These are phyloP conservation scores for Gigaspora rosea DNA, from an alignment of 192 early-diverging fungal genomes.

Conservation along the genomic window DNA sequence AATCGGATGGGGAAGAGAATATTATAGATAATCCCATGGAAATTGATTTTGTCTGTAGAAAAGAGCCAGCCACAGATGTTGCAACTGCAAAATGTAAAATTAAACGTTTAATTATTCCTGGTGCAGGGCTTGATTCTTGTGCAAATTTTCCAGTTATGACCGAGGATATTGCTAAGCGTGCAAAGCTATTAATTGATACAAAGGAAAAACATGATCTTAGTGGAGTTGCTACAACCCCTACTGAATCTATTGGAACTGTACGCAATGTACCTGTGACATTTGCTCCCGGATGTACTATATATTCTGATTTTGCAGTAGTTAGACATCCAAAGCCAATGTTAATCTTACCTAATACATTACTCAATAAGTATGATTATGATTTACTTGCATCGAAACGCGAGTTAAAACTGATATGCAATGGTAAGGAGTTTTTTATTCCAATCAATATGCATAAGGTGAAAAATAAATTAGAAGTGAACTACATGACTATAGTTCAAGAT, in stretches of 20 bases:
- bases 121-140: background rate
- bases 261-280: background rate
- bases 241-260: background rate
- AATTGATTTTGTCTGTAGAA: too few relatives aligned
- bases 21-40: too few relatives aligned
- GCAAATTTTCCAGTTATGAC: background rate
- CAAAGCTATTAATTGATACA: background rate
- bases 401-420: background rate
- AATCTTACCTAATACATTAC: background rate
- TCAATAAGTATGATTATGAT: background rate
- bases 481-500: background rate
- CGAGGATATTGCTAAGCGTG: slow-evolving; percentile 1
- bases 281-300: background rate
- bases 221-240: background rate
- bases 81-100: too few relatives aligned
- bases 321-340: background rate
- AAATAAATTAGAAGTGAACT: background rate
- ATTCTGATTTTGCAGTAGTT: background rate
- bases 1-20: too few relatives aligned
- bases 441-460: slow-evolving; percentile 12
- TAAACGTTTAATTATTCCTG: background rate
- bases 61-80: too few relatives aligned
- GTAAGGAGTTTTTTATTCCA: background rate
- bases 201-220: background rate
- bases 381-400: slow-evolving; percentile 1